Conservation (phyloP, 2,329 filamentous ascomycete genomes). For the Gyromitra esculenta region DNA sequence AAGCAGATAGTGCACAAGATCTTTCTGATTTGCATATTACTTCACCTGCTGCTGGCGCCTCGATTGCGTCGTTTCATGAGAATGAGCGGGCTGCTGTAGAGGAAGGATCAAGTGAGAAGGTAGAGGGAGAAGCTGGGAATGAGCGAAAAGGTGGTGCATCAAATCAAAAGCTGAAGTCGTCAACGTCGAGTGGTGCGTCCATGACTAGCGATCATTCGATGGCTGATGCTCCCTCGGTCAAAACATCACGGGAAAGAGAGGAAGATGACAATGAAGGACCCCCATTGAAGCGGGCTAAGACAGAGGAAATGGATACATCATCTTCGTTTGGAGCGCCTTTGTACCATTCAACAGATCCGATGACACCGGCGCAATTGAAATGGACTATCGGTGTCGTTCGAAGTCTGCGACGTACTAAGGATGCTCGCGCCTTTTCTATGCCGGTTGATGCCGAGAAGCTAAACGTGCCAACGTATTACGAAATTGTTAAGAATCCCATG, state of each 20-base stretch:
- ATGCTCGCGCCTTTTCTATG: constrained; percentile 77
- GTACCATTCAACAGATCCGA: constrained; percentile 60
- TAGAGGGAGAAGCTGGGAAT: constrained; percentile 21
- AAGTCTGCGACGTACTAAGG: constrained; percentile 85
- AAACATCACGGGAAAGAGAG: constrained; percentile 51
- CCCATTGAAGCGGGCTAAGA: constrained; percentile 54
- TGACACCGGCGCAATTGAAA: constrained; percentile 70
- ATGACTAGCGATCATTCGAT: constrained; percentile 52
- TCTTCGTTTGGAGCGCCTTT: constrained; percentile 56
- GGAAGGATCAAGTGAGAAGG: constrained; percentile 38
- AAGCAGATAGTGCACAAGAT: constrained; percentile 58
- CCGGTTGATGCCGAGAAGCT: constrained; percentile 82
- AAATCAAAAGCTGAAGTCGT: constrained; percentile 38
- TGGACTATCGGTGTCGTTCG: constrained; percentile 74
- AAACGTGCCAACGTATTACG: constrained; percentile 77
- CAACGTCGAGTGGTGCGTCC: constrained; percentile 28
- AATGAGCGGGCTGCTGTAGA: constrained; percentile 27
- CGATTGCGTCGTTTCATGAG: constrained; percentile 46
- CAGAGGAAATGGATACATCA: constrained; percentile 49
- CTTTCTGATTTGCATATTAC: constrained; percentile 57
- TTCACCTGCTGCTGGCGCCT: constrained; percentile 55
- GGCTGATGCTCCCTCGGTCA: constrained; percentile 52
- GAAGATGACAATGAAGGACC: constrained; percentile 52
- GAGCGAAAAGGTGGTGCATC: constrained; percentile 26
- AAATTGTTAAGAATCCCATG: constrained; percentile 79